Percentiles rank a stretch among this genome's conserved stretches.
These are phyloP conservation scores for Rosa chinensis DNA, from an alignment of 306 rosid species.

Conservation along the genomic window DNA sequence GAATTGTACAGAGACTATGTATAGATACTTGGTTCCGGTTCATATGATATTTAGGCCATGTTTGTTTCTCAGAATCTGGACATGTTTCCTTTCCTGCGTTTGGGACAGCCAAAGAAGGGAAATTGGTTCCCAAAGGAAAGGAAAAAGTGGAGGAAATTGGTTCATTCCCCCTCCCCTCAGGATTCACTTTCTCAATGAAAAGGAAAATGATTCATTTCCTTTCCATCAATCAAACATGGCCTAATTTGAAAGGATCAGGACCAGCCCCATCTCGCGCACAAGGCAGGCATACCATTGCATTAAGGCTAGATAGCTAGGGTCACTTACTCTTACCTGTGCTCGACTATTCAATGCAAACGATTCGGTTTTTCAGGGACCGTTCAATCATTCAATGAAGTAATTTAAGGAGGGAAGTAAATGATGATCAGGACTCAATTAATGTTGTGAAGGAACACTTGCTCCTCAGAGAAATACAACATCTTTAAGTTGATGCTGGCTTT, in stretches of 20 bases:
- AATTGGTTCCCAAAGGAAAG: too few species aligned
- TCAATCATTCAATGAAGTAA: not conserved
- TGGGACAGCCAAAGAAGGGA: too few species aligned
- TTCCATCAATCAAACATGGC: too few species aligned
- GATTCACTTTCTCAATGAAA: too few species aligned
- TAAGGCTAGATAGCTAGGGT: not conserved
- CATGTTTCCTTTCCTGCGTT: too few species aligned
- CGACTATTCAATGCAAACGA: not conserved
- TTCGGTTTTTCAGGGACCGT: not conserved
- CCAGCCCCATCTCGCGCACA: not conserved
- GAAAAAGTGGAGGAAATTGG: too few species aligned
- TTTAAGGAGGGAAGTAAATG: not conserved
- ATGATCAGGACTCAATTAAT: not conserved
- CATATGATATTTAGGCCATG: too few species aligned
- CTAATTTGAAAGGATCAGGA: not conserved
- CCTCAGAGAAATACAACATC: not conserved
- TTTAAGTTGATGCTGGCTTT: not conserved
- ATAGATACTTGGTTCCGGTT: too few species aligned
- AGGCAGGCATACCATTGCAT: not conserved
- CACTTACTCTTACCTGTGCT: not conserved
- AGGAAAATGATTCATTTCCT: too few species aligned
- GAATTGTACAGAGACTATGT: too few species aligned
- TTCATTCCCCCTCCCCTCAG: too few species aligned
- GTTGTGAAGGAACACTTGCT: not conserved
- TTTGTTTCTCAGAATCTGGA: too few species aligned